These are phyloP conservation scores for Malus fusca DNA, from an alignment of 306 rosid species.

Conservation along the genomic window DNA sequence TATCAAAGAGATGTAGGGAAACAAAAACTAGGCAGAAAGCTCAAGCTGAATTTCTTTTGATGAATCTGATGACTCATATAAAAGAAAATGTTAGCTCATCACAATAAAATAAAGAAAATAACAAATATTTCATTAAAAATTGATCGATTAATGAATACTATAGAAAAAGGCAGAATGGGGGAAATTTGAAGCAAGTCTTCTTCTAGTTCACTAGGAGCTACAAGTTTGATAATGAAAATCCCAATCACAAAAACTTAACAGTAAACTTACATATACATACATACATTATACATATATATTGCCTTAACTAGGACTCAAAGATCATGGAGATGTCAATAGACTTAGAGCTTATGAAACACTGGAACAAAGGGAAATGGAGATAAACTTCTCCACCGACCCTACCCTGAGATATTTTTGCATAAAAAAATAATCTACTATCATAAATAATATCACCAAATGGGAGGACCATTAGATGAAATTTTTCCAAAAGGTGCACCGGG, in stretches of 20 bases:
- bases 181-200: not conserved
- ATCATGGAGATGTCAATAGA: not conserved
- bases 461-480: constrained; percentile 22
- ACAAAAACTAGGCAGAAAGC: constrained; percentile 86
- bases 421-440: not conserved
- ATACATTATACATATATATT: not conserved
- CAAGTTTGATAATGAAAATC: not conserved
- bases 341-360: not conserved
- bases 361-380: not conserved
- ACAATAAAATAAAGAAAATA: constrained; percentile 28
- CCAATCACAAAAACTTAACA: not conserved
- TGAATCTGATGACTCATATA: constrained; percentile 68
- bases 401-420: not conserved
- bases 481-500: constrained; percentile 19
- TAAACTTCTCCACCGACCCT: not conserved
- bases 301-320: not conserved
- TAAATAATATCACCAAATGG: constrained; percentile 18
- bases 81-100: constrained; percentile 62
- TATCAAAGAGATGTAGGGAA: constrained; percentile 69
- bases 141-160: not conserved
- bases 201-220: not conserved
- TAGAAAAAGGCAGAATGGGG: not conserved
- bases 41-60: constrained; percentile 85
- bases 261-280: not conserved
- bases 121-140: constrained; percentile 16